Base-by-base conservation (phyloP, 2,329 filamentous ascomycete genomes). In the Monosporascus ibericus region DNA sequence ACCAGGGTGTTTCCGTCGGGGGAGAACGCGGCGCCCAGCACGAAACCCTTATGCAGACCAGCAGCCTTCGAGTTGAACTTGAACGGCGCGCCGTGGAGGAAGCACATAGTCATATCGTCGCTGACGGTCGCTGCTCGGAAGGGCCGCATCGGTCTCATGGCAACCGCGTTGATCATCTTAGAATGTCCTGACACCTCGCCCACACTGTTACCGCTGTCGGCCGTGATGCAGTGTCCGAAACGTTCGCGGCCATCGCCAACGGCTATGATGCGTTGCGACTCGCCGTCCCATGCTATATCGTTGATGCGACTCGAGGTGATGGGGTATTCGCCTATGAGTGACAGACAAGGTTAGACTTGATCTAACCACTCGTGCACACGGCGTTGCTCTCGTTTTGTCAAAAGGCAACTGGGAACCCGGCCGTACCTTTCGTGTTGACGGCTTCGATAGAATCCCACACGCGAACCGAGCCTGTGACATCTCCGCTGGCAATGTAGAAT, bases 231-330 rank as follows among this genome's bases (percentile, higher is more conserved):
- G 70, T 92, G 89, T 15, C 92, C 92, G 68, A 90, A 96, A 52
- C 90, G 83, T 74, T 97, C 91, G 66, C 92, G 92, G 49, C 94
- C 94, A 63, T 97, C 89, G 44, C 94, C 94, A 5, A 99, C 92
- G 3, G 92, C 94, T 64, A 97, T 96, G 66, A 99, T 87, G 48
- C 94, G 87, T 75, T 96, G 92, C 55, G 89, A 95, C 72, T 99
- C 94, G 52, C 92, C 92, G 65, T 97, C 94, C 92, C 94, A 99
- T 1, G 91, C 92, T 59, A 99, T 84, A 69, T 99, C 94, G 68
- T 96, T 95, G 73, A 99, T 92, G 50, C 90, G 87, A 14, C 94
- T 94, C 36, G 89, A 91, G 65, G 97, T 92, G 72, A 97, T 96
- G 66, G 85, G 81, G 72, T 96, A 97, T 71, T 97, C 92, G 60